Evolutionary conservation across 352 stramenopile genomes (phyloP), one percentile per base, ranked within the genome.

Genomic region (Globisporangium rhizosaccharum): DNA sequence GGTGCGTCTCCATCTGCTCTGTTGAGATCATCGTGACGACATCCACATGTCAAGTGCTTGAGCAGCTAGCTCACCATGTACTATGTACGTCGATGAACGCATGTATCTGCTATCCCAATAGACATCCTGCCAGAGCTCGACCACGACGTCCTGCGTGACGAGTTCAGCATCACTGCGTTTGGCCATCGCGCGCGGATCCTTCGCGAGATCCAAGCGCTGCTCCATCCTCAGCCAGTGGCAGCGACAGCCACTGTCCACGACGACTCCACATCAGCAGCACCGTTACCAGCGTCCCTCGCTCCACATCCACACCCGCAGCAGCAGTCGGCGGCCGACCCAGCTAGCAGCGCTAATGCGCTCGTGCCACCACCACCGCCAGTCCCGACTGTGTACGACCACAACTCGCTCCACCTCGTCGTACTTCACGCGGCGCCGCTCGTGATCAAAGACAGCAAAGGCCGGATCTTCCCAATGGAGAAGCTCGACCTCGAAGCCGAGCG

Each of bases 381-480:
- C 33, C 57, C 39, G 44, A 46, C 33, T 6, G 48, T 28, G 39
- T 51, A 23, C 51, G 71, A 76, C 11, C 59, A 70, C 12, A 90
- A 87, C 53, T 74, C 70, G 47, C 67, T 92, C 33, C 79, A 92
- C 55, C 67, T 92, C n/a, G 77, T 86, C 50, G 83, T 92, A 46
- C 81, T 92, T 23, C 83, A 92, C 36, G 83, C 83, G n/a, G 81
- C 83, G 20, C 83, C 83, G 51, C 75, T 92, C 17, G 79, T 90
- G 56, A 89, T 90, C 61, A 86, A 84, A 58, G 76, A 92, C 69
- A 77, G 69, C 42, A 75, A 78, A 46, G 70, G 74, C 5, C 81
- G 76, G n/a, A 83, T 91, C 48, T 88, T 79, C 62, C 73, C 79
- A 28, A 92, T 92, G 83, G 83, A 92, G 66, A 90, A 92, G 54